These are phyloP conservation scores for Plantago ovata DNA, from an alignment of 257 asterid species.

Conservation along the genomic window DNA sequence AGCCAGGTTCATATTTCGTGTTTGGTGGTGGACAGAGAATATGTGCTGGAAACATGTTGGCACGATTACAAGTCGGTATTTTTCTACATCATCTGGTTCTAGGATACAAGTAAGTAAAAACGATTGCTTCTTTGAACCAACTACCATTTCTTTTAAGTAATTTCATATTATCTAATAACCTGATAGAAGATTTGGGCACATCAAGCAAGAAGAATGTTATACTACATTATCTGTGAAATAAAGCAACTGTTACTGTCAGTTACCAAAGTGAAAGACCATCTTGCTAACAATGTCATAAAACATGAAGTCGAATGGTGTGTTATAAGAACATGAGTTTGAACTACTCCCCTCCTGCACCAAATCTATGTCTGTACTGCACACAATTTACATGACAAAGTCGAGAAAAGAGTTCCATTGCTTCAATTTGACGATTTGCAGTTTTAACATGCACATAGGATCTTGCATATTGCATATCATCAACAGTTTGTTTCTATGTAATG, in stretches of 20 bases:
- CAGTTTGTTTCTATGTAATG: too few species aligned
- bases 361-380: background rate
- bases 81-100: constrained; percentile 47
- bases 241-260: too few species aligned
- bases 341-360: background rate
- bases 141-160: background rate
- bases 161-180: background rate
- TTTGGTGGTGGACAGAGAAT: constrained; percentile 63
- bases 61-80: constrained; percentile 43
- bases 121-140: background rate
- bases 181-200: background rate
- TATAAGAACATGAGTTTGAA: too few species aligned
- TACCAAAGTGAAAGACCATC: too few species aligned
- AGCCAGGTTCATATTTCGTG: constrained; percentile 45
- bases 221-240: too few species aligned
- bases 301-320: too few species aligned
- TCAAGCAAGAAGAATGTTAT: too few species aligned
- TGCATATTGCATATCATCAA: too few species aligned
- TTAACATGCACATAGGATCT: too few species aligned
- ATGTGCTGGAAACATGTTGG: constrained; percentile 65
- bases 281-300: too few species aligned
- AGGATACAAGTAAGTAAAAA: constrained; percentile 38
- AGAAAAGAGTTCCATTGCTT: background rate
- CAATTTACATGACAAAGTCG: background rate
- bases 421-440: too few species aligned